Base-by-base conservation (phyloP, 2,329 filamentous ascomycete genomes). In the Exophiala mesophila region DNA sequence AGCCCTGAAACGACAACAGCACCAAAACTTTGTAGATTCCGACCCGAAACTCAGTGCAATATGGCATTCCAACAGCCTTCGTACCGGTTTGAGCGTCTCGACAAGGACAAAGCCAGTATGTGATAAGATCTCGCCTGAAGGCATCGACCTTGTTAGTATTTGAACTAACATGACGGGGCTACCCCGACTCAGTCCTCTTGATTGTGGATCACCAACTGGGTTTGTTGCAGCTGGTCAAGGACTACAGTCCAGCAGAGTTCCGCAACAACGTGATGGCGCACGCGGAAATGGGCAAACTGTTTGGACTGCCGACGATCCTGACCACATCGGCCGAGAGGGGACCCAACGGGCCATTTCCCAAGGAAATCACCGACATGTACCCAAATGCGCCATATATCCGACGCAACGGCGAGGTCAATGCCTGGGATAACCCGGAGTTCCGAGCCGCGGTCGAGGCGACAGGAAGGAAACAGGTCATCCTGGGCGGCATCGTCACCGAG, bases 351-450 rank as follows among this genome's bases (percentile, higher is more conserved):
- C 78, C 75, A 1, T 66, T 88, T 1, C 79, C 82, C 7, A 77
- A 81, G 55, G 83, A 86, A 56, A 83, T 88, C 49, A 59, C 76
- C 4, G 71, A 79, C 9, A 74, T 81, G 75, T 80, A 85, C 57
- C 83, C 83, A 18, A 64, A 76, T 33, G 77, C 80, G 0, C 76
- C 83, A 0, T 66, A 86, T 8, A 76, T 88, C 57, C 69, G 73
- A 54, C 78, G 84, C 24, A 72, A 82, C 47, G 83, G 84, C 28
- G 80, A 88, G 58, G 82, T 88, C 56, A 76, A 87, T 57, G 83
- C 84, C 2, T 87, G 82, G 84, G 85, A 88, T 58, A 87, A 85
- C 54, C 53, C 71, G 2, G 76, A 83, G 0, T 87, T 88, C 67
- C 73, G 74, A 24, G 69, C 68, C 2, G 83, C 84, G 2, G 71